Conservation (phyloP, 352 stramenopile genomes). For the Globisporangium canariense region DNA sequence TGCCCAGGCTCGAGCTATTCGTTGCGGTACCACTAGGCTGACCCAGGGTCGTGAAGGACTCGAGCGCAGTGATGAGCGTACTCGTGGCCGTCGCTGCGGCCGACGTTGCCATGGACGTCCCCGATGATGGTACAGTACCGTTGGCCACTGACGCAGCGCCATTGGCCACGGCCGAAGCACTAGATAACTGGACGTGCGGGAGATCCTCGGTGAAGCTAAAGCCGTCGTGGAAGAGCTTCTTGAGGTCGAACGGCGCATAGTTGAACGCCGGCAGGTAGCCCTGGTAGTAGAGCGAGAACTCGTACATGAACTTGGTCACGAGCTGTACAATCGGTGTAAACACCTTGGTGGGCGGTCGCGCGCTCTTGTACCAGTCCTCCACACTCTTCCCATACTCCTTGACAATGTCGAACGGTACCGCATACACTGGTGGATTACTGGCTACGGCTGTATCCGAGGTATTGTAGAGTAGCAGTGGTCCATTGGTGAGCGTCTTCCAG, state of each 20-base stretch:
- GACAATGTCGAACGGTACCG: conserved; percentile 90
- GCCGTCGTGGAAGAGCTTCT: conserved; percentile 60
- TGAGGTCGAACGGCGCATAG: conserved; percentile 71
- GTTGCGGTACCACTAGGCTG: background rate
- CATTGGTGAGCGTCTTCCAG: conserved; percentile 85
- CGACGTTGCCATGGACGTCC: conserved; percentile 21
- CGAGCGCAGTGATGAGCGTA: conserved; percentile 18
- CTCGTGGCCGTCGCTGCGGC: conserved; percentile 26
- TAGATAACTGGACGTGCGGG: conserved; percentile 37
- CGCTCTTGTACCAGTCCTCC: conserved; percentile 81
- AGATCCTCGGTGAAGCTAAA: conserved; percentile 73
- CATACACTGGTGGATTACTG: conserved; percentile 40
- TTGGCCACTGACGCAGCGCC: background rate
- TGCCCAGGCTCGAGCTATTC: conserved; percentile 3
- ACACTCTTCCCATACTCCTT: conserved; percentile 88
- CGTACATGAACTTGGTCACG: conserved; percentile 88
- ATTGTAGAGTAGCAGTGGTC: conserved; percentile 54
- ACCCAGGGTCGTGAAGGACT: conserved; percentile 25
- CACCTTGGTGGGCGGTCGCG: conserved; percentile 66
- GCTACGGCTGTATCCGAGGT: conserved; percentile 13
- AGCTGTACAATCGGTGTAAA: conserved; percentile 78
- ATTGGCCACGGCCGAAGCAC: conserved; percentile 14
- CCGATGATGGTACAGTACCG: background rate
- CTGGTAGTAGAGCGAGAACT: conserved; percentile 82
- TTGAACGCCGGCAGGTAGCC: conserved; percentile 70